Evolutionary conservation across 1,139 yeast species (phyloP), one percentile per base, ranked within the genome.

Genomic region (Zygosaccharomyces sapae): DNA sequence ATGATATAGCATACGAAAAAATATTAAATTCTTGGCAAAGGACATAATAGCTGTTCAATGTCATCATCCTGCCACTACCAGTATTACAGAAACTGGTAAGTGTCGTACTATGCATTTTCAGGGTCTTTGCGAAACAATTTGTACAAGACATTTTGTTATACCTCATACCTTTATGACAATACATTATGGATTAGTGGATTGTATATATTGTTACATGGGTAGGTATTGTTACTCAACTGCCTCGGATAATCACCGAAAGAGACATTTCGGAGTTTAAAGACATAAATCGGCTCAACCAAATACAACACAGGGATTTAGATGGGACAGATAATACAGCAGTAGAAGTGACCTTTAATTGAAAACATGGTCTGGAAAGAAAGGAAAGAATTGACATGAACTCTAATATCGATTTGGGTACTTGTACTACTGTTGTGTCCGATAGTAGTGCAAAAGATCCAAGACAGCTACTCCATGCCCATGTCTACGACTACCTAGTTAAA

Each of bases 401-500:
- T 7, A 22, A 7, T 22, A 7, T 7, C 8, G 25, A 39, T 38
- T 29, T 44, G 53, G 16, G 9, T 12, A 9, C 13, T 30, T 43
- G 37, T 7, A 52, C 49, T 18, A 48, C 53, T 24, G 47, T 67
- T 2, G 70, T 68, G 1, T 67, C 71, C 1, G 73, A 70, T 53
- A 67, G 70, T 1, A 57, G 68, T 48, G 74, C 75, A 0, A 68
- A 66, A 52, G 71, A 71, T 55, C 67, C 75, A 4, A 70, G 70
- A 31, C 75, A 75, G 52, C 65, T 76, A 31, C 63, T 77, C 10
- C 61, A 74, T 47, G 78, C 78, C 0, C 78, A 76, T 53, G 62
- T 78, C 22, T 76, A 77, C 61, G 67, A 73, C 49, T 77, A 78
- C 56, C 56, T 78, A 44, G 65, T 70, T 16, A 71, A 71, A 36